Evolutionary conservation across 148 eudicot genomes (phyloP).

Genomic region (Silene conica): DNA sequence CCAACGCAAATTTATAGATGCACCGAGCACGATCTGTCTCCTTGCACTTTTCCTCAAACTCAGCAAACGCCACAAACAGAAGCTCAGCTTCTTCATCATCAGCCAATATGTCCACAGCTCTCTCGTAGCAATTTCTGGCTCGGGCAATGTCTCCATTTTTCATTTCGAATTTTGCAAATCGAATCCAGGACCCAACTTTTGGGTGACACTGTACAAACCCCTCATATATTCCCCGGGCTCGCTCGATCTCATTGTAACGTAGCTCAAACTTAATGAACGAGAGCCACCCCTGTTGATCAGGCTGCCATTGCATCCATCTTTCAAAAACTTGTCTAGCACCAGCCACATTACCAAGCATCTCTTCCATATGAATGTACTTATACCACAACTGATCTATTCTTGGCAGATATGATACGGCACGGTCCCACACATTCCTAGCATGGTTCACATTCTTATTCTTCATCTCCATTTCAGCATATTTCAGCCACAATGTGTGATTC

Average conservation of each 20-base stretch:
- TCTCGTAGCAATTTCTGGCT: slow-evolving; percentile 71
- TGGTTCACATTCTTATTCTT: slow-evolving; percentile 73
- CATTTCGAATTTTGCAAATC: slow-evolving; percentile 86
- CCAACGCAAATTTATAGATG: slow-evolving; percentile 80
- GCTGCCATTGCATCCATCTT: slow-evolving; percentile 89
- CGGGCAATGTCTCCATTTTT: slow-evolving; percentile 76
- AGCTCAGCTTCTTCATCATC: slow-evolving; percentile 86
- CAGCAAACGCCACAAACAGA: slow-evolving; percentile 82
- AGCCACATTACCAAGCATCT: slow-evolving; percentile 72
- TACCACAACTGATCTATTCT: slow-evolving; percentile 90
- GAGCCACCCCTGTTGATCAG: slow-evolving; percentile 91
- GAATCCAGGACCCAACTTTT: slow-evolving; percentile 71
- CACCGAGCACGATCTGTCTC: slow-evolving; percentile 86
- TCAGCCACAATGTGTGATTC: slow-evolving; percentile 72
- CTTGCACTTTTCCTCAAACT: slow-evolving; percentile 88
- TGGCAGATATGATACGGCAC: slow-evolving; percentile 65
- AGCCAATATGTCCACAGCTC: slow-evolving; percentile 70
- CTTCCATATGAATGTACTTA: slow-evolving; percentile 97
- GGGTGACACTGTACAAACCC: slow-evolving; percentile 73
- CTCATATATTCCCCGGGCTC: slow-evolving; percentile 72
- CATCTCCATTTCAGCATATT: slow-evolving; percentile 85
- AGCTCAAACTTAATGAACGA: slow-evolving; percentile 80
- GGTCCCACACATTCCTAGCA: slow-evolving; percentile 87
- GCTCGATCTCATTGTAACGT: slow-evolving; percentile 78
- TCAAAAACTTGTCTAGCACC: slow-evolving; percentile 88